Evolutionary conservation across 257 asterid genomes (phyloP).

Genomic region (Solanum pinnatisectum): DNA sequence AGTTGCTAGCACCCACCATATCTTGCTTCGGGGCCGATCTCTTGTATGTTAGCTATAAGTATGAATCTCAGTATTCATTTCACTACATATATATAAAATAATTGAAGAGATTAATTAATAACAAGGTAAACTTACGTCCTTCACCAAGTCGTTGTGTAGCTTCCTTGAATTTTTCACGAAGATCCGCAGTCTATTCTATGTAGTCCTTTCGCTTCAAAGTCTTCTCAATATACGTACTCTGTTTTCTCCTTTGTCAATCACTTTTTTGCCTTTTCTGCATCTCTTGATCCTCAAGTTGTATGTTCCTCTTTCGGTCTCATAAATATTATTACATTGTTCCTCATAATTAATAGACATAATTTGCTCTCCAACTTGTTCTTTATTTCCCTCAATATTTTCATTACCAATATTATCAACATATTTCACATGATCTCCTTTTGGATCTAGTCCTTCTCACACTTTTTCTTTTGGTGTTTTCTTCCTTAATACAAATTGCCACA

Average conservation of each 20-base stretch:
- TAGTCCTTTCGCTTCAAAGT: not conserved
- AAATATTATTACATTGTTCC: not conserved
- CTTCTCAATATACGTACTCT: not conserved
- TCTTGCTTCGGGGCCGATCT: too few species aligned
- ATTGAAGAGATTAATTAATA: too few species aligned
- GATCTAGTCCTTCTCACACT: too few species aligned
- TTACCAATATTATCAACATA: too few species aligned
- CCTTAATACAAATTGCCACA: not conserved
- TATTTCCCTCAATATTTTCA: too few species aligned
- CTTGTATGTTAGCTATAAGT: too few species aligned
- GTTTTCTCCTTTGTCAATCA: not conserved
- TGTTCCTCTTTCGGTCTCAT: not conserved
- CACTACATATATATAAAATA: too few species aligned
- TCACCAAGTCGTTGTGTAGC: not conserved
- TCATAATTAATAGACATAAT: too few species aligned
- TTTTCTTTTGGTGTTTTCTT: not conserved
- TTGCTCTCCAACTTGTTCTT: too few species aligned
- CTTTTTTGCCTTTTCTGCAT: not conserved
- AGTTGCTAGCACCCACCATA: too few species aligned
- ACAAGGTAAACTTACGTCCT: not conserved
- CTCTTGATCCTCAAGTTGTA: not conserved
- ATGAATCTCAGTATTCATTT: too few species aligned
- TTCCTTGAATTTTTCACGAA: not conserved
- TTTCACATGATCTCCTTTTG: too few species aligned
- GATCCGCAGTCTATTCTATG: not conserved